phyloP scores from a whole-genome alignment of 768 basidiomycete genomes.

The Rubroboletus satanas region DNA sequence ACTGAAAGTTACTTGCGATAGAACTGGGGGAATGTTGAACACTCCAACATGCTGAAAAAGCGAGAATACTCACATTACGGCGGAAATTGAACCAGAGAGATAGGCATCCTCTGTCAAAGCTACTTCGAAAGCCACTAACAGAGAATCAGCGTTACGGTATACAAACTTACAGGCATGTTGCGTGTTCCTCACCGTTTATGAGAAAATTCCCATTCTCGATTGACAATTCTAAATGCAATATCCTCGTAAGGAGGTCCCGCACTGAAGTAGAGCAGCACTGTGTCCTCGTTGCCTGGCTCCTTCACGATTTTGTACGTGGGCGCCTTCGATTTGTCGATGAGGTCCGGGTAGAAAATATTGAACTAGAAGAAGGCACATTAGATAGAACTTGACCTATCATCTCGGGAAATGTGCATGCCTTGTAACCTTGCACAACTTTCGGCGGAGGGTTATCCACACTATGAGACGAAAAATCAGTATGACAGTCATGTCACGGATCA shows the following conservation, averaged over 20 bases:
- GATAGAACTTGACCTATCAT: not conserved
- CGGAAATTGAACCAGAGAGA: conserved; percentile 97
- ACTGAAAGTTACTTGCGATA: conserved; percentile 63
- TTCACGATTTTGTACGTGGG: conserved; percentile 96
- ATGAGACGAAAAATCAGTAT: conserved; percentile 14
- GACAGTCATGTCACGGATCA: not conserved
- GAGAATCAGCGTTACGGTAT: conserved; percentile 10
- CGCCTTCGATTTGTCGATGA: conserved; percentile 96
- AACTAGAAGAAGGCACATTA: conserved; percentile 46
- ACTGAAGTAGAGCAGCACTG: conserved; percentile 87
- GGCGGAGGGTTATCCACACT: conserved; percentile 98
- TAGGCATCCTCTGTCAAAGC: conserved; percentile 94
- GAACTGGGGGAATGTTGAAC: conserved; percentile 46
- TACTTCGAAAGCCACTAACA: conserved; percentile 87
- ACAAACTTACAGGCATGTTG: conserved; percentile 6
- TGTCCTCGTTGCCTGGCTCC: conserved; percentile 93
- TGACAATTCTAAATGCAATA: conserved; percentile 96
- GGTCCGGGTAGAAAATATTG: conserved; percentile 98
- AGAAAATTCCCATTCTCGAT: conserved; percentile 97
- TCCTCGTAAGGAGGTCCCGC: conserved; percentile 99
- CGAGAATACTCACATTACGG: conserved; percentile 64
- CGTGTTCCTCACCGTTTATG: conserved; percentile 72
- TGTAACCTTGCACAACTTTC: conserved; percentile 99
- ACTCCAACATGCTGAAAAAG: conserved; percentile 9
- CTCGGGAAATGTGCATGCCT: conserved; percentile 42